Base-by-base conservation (phyloP, 208 protist genomes). In the Wallacemonas collosoma region DNA sequence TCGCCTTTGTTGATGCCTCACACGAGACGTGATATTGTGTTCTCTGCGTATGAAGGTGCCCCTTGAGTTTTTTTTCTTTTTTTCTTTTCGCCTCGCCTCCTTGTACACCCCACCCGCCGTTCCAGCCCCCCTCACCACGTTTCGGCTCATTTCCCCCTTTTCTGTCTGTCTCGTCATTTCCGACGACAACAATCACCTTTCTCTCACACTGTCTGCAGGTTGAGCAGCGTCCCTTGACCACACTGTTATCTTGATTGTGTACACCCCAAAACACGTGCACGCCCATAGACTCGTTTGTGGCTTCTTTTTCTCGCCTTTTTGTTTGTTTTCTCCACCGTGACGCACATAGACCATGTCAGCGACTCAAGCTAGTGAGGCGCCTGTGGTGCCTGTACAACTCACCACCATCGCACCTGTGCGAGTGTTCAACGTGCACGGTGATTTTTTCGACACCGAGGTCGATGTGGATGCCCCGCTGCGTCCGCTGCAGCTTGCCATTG, bases 371-470 rank as follows among this genome's bases (percentile, higher is more conserved):
- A 12, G 6, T 5, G 26, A 44, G 8, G 45, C 14, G 5, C 47
- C 50, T 15, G 61, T 70, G 45, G 83, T 89, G 61, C 71, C 86
- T 7, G 80, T 95, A 68, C 87, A 95, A 67, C 71, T 93, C 53
- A 92, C 87, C 12, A 70, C 72, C 48, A 85, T 95, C 65, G 76
- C 82, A 15, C 91, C 91, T 12, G 78, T 95, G 5, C 83, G 91
- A 1, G 87, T 95, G 35, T 89, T 85, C 68, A 82, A 88, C 64
- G 76, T 80, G 15, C 81, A 85, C 50, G 88, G 91, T 39, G 87
- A 93, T 43, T 95, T 81, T 77, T 95, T 94, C 55, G 91, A 95
- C 76, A 95, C 88, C 9, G 86, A 95, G 77, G 17, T 93, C 17
- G 83, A 94, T 71, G 64, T 93, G 40, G 82, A 94, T 72, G 75